Conservation (phyloP, 192 early-diverging fungal genomes). For the Coemansia umbellata region DNA sequence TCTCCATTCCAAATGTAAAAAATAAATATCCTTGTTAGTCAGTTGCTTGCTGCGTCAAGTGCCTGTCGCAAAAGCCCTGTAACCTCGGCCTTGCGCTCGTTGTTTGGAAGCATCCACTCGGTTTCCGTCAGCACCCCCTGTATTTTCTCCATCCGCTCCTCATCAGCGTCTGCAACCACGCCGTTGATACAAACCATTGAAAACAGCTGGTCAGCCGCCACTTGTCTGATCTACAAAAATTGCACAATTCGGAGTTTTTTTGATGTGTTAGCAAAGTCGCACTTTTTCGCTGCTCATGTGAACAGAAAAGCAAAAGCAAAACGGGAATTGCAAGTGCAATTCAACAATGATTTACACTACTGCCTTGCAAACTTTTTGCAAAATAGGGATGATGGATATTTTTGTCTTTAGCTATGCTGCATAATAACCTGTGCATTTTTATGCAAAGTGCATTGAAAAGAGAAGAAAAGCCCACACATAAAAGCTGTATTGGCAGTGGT, state of each 20-base stretch:
- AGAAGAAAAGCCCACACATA: no score
- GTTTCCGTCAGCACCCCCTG: constrained; percentile 9
- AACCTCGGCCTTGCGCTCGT: constrained; percentile 27
- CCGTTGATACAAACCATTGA: constrained; percentile 41
- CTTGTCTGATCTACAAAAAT: constrained; percentile 46
- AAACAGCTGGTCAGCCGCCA: constrained; percentile 44
- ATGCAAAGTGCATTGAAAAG: no score
- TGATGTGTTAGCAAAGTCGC: no score
- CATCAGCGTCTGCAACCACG: constrained; percentile 14
- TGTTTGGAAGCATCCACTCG: constrained; percentile 30
- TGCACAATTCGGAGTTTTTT: no score
- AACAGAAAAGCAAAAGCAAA: background rate
- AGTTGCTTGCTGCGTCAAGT: background rate
- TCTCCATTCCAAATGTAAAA: background rate
- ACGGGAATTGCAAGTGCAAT: no score
- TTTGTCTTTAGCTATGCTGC: background rate
- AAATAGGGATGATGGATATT: no score
- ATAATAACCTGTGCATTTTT: constrained; percentile 8
- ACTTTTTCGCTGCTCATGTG: constrained; percentile 3
- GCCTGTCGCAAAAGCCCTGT: constrained; percentile 16
- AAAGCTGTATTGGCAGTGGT: no score
- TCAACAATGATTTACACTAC: no score
- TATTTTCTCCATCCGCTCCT: constrained; percentile 3
- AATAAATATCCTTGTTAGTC: background rate
- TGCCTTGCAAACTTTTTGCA: no score